phyloP scores from a whole-genome alignment of 352 stramenopile genomes.

The Globisporangium ultimum region DNA sequence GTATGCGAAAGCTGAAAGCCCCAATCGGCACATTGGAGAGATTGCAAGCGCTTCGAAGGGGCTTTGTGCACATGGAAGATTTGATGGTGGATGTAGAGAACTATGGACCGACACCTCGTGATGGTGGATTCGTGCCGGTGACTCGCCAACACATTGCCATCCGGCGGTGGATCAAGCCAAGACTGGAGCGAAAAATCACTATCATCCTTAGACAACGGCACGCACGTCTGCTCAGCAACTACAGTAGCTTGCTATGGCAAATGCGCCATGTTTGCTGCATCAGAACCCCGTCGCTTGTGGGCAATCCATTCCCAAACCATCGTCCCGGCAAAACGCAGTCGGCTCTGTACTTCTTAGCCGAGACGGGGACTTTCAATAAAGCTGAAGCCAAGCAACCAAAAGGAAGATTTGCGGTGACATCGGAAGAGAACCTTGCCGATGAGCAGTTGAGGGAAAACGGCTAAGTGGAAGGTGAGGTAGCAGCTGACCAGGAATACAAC shows the following conservation, averaged over 20 bases:
- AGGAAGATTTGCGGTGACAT: background rate
- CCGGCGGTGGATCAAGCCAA: constrained; percentile 42
- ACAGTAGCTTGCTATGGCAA: constrained; percentile 17
- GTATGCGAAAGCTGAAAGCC: constrained; percentile 22
- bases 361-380: constrained; percentile 15
- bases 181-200: constrained; percentile 40
- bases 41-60: constrained; percentile 20
- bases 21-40: constrained; percentile 21
- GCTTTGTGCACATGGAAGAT: constrained; percentile 8
- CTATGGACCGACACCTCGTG: too few relatives aligned
- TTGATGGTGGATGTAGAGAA: too few relatives aligned
- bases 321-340: constrained; percentile 18
- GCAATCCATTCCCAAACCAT: constrained; percentile 39
- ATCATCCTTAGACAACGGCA: constrained; percentile 40
- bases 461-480: constrained; percentile 1
- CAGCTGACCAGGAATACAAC: background rate
- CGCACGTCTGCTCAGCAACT: constrained; percentile 27
- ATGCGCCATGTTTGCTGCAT: constrained; percentile 27
- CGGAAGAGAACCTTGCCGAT: too few relatives aligned
- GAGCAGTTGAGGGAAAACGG: background rate
- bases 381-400: background rate
- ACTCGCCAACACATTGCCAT: constrained; percentile 44
- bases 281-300: constrained; percentile 22
- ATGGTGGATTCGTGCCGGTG: too few relatives aligned
- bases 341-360: constrained; percentile 38